phyloP scores from a whole-genome alignment of 345 rosid species.

The Toxicodendron radicans region DNA sequence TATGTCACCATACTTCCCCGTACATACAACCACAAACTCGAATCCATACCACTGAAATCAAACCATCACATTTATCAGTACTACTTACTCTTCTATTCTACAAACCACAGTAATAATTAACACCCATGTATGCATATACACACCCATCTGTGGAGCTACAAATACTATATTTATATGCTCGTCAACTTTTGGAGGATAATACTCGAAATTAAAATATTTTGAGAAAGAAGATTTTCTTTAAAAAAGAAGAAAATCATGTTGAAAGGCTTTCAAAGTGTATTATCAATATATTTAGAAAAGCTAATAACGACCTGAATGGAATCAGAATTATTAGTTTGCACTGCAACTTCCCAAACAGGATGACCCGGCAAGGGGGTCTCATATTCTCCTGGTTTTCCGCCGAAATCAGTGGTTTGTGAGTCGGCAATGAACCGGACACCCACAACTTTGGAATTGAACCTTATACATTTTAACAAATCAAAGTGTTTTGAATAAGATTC shows the following conservation, averaged over 20 bases:
- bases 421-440: slow-evolving; percentile 57
- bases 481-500: slow-evolving; percentile 67
- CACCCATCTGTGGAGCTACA: not conserved
- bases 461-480: slow-evolving; percentile 60
- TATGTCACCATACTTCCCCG: slow-evolving; percentile 81
- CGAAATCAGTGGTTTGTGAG: slow-evolving; percentile 16
- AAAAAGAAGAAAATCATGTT: no score
- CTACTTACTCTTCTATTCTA: not conserved
- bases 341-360: slow-evolving; percentile 83
- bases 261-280: not conserved
- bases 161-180: not conserved
- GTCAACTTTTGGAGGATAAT: not conserved
- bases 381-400: slow-evolving; percentile 25
- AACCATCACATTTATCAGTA: not conserved
- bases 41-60: slow-evolving; percentile 67
- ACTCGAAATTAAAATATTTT: not conserved
- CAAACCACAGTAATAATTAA: not conserved
- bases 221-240: not conserved
- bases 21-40: slow-evolving; percentile 71
- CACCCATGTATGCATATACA: not conserved
- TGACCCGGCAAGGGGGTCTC: slow-evolving; percentile 52
- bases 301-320: slow-evolving; percentile 50
- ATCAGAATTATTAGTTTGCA: slow-evolving; percentile 49
- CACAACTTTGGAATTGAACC: slow-evolving; percentile 71
- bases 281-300: not conserved